Conservation (phyloP, 106 monocot species). For the Acorus gramineus region DNA sequence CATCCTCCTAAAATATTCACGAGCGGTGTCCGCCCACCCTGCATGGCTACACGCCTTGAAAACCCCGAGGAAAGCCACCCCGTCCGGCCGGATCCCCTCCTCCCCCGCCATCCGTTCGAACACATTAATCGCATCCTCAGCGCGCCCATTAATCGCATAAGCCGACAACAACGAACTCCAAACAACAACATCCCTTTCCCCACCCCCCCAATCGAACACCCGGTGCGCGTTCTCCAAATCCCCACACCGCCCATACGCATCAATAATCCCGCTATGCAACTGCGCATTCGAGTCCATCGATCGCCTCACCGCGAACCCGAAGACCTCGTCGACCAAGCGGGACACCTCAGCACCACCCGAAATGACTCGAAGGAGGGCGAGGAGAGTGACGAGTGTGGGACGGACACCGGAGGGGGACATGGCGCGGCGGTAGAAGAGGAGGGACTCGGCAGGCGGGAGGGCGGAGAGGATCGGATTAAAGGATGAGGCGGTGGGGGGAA, state of each 20-base stretch:
- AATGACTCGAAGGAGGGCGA: slow-evolving; percentile 52
- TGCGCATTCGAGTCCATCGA: slow-evolving; percentile 15
- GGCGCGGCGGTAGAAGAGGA: slow-evolving; percentile 20
- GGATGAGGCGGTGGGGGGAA: slow-evolving; percentile 35
- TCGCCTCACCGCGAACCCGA: slow-evolving; percentile 34
- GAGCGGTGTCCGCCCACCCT: slow-evolving; percentile 49
- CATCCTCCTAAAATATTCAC: slow-evolving; percentile 44
- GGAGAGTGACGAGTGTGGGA: slow-evolving; percentile 42
- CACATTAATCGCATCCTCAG: slow-evolving; percentile 24
- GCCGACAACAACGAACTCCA: slow-evolving; percentile 73
- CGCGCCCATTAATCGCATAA: slow-evolving; percentile 55
- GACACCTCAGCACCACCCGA: slow-evolving; percentile 14
- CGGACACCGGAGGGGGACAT: slow-evolving; percentile 36
- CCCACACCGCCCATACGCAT: slow-evolving; percentile 8
- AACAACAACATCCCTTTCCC: slow-evolving; percentile 52
- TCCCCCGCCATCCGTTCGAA: slow-evolving; percentile 33
- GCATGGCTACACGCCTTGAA: slow-evolving; percentile 77
- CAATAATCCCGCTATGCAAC: slow-evolving; percentile 49
- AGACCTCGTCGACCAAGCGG: slow-evolving; percentile 46
- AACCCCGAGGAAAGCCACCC: slow-evolving; percentile 49
- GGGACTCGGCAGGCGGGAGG: slow-evolving; percentile 10
- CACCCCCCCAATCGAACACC: slow-evolving; percentile 24
- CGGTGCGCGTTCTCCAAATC: slow-evolving; percentile 21
- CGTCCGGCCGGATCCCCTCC: slow-evolving; percentile 34
- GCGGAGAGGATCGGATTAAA: slow-evolving; percentile 58